phyloP scores from a whole-genome alignment of 805 yeast species.

The Lachancea waltii region DNA sequence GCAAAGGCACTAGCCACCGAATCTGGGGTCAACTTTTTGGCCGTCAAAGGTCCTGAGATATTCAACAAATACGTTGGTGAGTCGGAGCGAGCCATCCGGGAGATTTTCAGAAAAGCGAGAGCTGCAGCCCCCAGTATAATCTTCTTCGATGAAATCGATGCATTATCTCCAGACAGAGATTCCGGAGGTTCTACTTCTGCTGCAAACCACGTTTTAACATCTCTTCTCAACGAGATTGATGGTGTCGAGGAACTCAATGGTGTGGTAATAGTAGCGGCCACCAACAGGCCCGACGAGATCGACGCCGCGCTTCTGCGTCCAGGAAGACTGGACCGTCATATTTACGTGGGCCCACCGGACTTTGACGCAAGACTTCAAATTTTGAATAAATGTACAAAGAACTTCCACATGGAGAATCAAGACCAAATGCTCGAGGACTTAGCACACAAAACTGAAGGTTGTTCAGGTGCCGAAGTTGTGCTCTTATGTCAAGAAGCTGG shows the following conservation, averaged over 20 bases:
- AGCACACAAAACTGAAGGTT: constrained; percentile 72
- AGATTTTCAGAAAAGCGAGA: constrained; percentile 85
- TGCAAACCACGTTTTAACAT: constrained; percentile 80
- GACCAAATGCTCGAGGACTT: constrained; percentile 46
- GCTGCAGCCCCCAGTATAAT: constrained; percentile 93
- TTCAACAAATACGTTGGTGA: constrained; percentile 96
- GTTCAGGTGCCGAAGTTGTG: constrained; percentile 95
- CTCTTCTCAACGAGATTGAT: constrained; percentile 89
- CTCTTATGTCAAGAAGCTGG: constrained; percentile 94
- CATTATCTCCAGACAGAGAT: constrained; percentile 73
- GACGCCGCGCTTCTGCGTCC: constrained; percentile 93
- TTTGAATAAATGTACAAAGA: constrained; percentile 56
- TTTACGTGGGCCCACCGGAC: constrained; percentile 92
- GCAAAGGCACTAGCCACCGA: constrained; percentile 96
- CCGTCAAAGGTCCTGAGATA: constrained; percentile 95
- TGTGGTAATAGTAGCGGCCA: constrained; percentile 91
- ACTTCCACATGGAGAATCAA: constrained; percentile 47
- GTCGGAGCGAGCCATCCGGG: constrained; percentile 87
- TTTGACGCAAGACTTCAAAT: constrained; percentile 72
- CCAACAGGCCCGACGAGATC: constrained; percentile 89
- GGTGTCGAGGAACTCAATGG: constrained; percentile 95
- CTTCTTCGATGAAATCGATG: constrained; percentile 96
- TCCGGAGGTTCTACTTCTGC: constrained; percentile 55
- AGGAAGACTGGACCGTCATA: constrained; percentile 88
- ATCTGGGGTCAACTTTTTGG: constrained; percentile 86